These are phyloP conservation scores for Drechslerella dactyloides DNA, from an alignment of 2,329 filamentous ascomycete species.

Conservation along the genomic window DNA sequence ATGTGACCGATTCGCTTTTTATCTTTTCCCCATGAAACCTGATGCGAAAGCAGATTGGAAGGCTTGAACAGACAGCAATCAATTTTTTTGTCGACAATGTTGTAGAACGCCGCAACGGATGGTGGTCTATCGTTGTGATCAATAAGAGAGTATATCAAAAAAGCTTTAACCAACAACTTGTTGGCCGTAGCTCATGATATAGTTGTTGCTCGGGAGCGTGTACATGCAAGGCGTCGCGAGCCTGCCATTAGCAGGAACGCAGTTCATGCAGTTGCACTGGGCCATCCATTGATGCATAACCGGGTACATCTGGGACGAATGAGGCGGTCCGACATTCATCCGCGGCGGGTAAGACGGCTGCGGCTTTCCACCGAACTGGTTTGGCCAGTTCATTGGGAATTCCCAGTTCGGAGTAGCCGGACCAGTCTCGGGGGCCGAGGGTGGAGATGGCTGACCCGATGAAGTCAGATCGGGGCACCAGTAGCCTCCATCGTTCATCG, in stretches of 20 bases:
- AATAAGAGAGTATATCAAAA: conserved; percentile 45
- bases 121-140: conserved; percentile 40
- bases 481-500: conserved; percentile 59
- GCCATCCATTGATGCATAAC: conserved; percentile 57
- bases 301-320: conserved; percentile 53
- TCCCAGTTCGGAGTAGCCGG: conserved; percentile 65
- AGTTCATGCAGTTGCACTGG: conserved; percentile 61
- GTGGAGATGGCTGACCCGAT: conserved; percentile 61
- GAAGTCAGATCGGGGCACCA: conserved; percentile 54
- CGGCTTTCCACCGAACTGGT: conserved; percentile 62
- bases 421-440: conserved; percentile 64
- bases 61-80: conserved; percentile 23
- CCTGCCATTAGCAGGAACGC: conserved; percentile 57
- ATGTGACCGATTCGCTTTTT: conserved; percentile 38
- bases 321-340: conserved; percentile 61
- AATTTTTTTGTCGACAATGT: conserved; percentile 42
- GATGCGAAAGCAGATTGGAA: conserved; percentile 56
- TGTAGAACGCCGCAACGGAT: conserved; percentile 55
- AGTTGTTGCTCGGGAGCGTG: conserved; percentile 17
- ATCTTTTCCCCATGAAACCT: conserved; percentile 54
- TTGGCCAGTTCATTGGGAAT: conserved; percentile 60
- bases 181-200: conserved; percentile 42
- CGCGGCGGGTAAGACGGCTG: conserved; percentile 63
- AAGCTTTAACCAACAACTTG: conserved; percentile 46
- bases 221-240: conserved; percentile 34